Evolutionary conservation across 176 grass and related monocot genomes (phyloP).

Genomic region (Ampelocalamus luodianensis): DNA sequence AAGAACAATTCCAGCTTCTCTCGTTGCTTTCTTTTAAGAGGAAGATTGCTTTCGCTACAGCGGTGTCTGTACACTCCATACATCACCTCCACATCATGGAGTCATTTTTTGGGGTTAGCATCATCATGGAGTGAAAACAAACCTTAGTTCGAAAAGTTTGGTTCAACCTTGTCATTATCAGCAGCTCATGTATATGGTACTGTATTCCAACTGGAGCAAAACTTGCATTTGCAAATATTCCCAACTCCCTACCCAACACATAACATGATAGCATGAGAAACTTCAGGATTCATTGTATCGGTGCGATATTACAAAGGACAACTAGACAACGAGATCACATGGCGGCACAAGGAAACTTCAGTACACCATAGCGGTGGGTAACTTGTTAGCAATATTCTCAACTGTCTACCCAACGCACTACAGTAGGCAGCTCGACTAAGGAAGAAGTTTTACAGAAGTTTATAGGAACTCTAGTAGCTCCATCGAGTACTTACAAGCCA

Average conservation of each 20-base stretch:
- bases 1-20: background rate
- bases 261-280: background rate
- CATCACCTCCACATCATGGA: background rate
- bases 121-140: background rate
- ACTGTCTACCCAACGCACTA: constrained; percentile 29
- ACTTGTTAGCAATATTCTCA: constrained; percentile 16
- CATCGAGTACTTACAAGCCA: constrained; percentile 2
- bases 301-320: background rate
- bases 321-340: constrained; percentile 21
- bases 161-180: background rate
- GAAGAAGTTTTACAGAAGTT: constrained; percentile 3
- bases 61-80: background rate
- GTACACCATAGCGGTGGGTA: constrained; percentile 13
- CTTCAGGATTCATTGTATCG: background rate
- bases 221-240: background rate
- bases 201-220: background rate
- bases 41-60: background rate
- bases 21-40: background rate
- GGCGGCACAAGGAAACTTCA: background rate
- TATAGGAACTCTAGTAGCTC: constrained; percentile 27
- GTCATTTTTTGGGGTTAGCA: background rate
- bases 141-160: background rate
- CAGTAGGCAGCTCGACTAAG: constrained; percentile 1
- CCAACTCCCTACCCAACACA: background rate
- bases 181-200: background rate